Conservation (phyloP, 495 filamentous ascomycete species). For the Amniculicola lignicola region DNA sequence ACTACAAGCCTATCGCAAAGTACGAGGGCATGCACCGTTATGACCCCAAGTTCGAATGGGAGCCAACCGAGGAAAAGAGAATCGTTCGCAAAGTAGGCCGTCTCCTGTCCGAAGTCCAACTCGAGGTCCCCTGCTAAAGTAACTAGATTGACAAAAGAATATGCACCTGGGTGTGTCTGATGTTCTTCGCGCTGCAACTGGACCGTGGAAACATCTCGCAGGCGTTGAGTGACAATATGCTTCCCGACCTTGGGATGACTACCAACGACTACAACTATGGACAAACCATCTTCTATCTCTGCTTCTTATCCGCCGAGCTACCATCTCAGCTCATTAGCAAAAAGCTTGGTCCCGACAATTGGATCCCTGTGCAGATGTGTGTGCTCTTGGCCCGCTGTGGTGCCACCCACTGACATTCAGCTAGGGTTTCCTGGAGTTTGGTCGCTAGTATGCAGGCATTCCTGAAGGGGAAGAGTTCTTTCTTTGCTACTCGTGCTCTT, state of each 20-base stretch:
- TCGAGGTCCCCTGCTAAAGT: no score
- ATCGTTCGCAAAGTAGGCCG: conserved; percentile 61
- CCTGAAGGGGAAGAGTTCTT: conserved; percentile 58
- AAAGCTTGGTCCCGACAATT: conserved; percentile 73
- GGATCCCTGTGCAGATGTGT: conserved; percentile 78
- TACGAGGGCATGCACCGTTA: conserved; percentile 75
- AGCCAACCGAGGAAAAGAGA: conserved; percentile 62
- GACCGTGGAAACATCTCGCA: conserved; percentile 74
- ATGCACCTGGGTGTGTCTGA: conserved; percentile 65
- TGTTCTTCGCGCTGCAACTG: conserved; percentile 80
- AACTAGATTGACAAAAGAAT: conserved; percentile 54
- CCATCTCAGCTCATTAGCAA: conserved; percentile 73
- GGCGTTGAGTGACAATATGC: conserved; percentile 68
- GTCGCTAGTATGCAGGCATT: conserved; percentile 68
- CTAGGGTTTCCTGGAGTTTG: conserved; percentile 62
- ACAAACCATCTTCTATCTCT: conserved; percentile 67
- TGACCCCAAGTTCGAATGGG: conserved; percentile 71
- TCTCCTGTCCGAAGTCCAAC: no score
- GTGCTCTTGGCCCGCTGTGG: neutral
- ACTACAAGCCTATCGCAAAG: conserved; percentile 53
- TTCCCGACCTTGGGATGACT: conserved; percentile 57
- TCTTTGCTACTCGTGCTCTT: conserved; percentile 61
- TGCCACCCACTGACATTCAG: conserved; percentile 5
- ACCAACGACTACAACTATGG: conserved; percentile 79
- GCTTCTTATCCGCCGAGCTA: conserved; percentile 66